phyloP scores from a whole-genome alignment of 169 alveolate genomes.

The Cryptosporidium xiaoi region DNA sequence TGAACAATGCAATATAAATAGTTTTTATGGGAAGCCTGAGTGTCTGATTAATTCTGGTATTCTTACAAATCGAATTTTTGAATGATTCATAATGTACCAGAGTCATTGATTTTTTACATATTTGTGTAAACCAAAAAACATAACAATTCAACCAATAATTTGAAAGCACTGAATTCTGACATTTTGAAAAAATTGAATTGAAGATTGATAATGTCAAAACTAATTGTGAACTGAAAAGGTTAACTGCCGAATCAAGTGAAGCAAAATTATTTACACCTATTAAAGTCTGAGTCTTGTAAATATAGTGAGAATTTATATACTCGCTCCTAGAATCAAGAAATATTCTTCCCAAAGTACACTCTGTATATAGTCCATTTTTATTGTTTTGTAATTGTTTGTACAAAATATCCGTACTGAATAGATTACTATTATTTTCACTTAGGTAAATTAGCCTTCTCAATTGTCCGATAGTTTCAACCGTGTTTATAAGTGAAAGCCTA shows the following conservation, averaged over 20 bases:
- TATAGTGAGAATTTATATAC: conserved; percentile 18
- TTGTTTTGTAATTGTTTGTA: background rate
- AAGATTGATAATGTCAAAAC: conserved; percentile 10
- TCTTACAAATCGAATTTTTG: background rate
- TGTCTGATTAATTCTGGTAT: background rate
- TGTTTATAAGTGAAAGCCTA: conserved; percentile 21
- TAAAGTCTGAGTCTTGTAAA: conserved; percentile 1
- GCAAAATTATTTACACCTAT: conserved; percentile 10
- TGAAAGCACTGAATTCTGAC: background rate
- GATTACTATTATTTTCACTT: background rate
- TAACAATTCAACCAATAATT: conserved; percentile 33
- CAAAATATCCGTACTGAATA: background rate
- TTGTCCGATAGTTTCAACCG: conserved; percentile 44
- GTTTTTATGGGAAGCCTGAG: conserved; percentile 8
- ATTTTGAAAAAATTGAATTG: conserved; percentile 29
- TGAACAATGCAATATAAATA: conserved; percentile 34
- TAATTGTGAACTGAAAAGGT: conserved; percentile 18
- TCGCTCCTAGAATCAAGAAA: conserved; percentile 41
- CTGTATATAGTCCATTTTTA: background rate
- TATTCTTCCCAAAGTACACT: conserved; percentile 23
- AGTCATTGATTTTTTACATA: conserved; percentile 28
- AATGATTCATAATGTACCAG: conserved; percentile 4
- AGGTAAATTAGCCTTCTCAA: conserved; percentile 39
- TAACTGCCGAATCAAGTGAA: conserved; percentile 19
- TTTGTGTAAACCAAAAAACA: conserved; percentile 28